Conservation (phyloP, 768 basidiomycete genomes). For the Panaeolus cyanescens region DNA sequence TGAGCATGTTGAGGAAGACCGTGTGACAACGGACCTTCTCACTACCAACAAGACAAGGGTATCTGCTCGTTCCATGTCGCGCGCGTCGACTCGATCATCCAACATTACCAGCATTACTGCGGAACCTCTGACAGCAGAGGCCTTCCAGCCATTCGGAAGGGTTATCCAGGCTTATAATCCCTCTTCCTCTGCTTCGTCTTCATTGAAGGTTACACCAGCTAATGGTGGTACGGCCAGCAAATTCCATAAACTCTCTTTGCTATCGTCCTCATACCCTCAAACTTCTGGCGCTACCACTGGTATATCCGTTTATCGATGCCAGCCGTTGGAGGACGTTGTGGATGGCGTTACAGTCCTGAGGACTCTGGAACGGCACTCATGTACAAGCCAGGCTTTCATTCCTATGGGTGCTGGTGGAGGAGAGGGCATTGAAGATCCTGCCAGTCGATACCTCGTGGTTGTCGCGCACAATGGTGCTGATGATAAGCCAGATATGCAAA, state of each 20-base stretch:
- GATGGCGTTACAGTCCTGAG: conserved; percentile 59
- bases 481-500: conserved; percentile 75
- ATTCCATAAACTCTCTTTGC: conserved; percentile 87
- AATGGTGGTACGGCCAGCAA: conserved; percentile 92
- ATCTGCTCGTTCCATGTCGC: conserved; percentile 8
- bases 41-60: background rate
- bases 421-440: conserved; percentile 50
- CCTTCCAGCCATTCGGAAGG: conserved; percentile 86
- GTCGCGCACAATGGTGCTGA: conserved; percentile 80
- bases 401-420: conserved; percentile 78
- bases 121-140: conserved; percentile 78
- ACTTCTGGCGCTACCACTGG: conserved; percentile 59
- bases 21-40: too few relatives aligned
- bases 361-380: conserved; percentile 87
- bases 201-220: conserved; percentile 71
- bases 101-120: conserved; percentile 45
- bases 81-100: conserved; percentile 9
- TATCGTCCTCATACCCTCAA: conserved; percentile 65
- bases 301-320: conserved; percentile 85
- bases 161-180: conserved; percentile 89
- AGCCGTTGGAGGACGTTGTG: conserved; percentile 47
- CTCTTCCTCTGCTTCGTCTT: conserved; percentile 62
- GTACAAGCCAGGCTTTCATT: conserved; percentile 90
- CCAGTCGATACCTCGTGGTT: conserved; percentile 74
- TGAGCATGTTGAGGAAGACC: conserved; percentile 3